A percentile compares a stretch with the other conserved stretches of the same genome.
phyloP scores from a whole-genome alignment of 2,329 filamentous ascomycete genomes.

The Trichoderma endophyticum region DNA sequence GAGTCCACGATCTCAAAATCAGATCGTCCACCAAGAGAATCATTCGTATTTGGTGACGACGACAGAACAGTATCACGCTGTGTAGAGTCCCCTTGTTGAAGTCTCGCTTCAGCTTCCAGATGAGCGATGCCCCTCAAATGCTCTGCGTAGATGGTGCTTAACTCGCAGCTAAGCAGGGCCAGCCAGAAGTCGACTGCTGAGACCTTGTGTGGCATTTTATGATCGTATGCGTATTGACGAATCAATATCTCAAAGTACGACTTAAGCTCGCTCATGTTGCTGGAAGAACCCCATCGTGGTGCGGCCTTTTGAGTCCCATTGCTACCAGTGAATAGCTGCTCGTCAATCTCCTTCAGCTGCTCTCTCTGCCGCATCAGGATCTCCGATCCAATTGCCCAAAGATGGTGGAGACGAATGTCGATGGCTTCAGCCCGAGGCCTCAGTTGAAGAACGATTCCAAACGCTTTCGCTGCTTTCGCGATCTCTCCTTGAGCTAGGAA shows the following conservation, averaged over 20 bases:
- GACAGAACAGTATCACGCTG: background rate
- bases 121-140: constrained; percentile 44
- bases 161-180: constrained; percentile 75
- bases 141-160: constrained; percentile 69
- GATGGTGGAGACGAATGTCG: constrained; percentile 65
- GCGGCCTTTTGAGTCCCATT: background rate
- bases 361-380: constrained; percentile 66
- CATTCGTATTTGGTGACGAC: constrained; percentile 17
- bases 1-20: background rate
- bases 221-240: constrained; percentile 69
- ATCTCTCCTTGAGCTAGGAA: constrained; percentile 71
- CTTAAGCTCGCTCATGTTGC: constrained; percentile 45
- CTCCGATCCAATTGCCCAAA: constrained; percentile 85
- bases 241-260: constrained; percentile 76
- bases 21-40: background rate
- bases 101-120: constrained; percentile 25
- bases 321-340: background rate
- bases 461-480: constrained; percentile 67
- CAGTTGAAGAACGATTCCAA: constrained; percentile 67
- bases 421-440: constrained; percentile 42
- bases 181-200: constrained; percentile 77
- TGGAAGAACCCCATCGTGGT: constrained; percentile 42
- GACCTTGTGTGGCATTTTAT: constrained; percentile 53
- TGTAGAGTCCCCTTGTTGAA: background rate
- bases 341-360: constrained; percentile 24